phyloP scores from a whole-genome alignment of 148 eudicot species.

The Rhododendron molle region DNA sequence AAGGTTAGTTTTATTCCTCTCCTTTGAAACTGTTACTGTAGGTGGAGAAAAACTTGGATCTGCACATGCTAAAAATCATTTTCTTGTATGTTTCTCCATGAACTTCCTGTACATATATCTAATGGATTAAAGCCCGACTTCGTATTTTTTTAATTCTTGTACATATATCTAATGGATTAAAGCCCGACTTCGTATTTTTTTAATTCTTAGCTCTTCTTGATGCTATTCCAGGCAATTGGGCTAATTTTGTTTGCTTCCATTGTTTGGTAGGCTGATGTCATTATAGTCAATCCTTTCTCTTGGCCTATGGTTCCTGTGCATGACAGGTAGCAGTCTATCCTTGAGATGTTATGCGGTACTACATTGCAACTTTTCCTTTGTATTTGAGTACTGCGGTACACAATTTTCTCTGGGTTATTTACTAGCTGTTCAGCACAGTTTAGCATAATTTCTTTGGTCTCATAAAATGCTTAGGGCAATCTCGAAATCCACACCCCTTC shows the following conservation, averaged over 20 bases:
- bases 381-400: neutral
- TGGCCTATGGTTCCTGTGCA: constrained; percentile 91
- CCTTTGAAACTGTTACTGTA: neutral
- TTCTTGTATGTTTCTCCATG: neutral
- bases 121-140: neutral
- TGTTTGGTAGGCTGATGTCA: constrained; percentile 66
- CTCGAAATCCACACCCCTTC: neutral
- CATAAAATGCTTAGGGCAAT: neutral
- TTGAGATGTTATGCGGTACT: neutral
- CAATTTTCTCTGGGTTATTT: neutral
- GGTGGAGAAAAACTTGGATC: neutral
- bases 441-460: neutral
- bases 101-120: neutral
- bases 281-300: constrained; percentile 67
- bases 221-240: neutral
- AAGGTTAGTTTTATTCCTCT: constrained; percentile 42
- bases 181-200: neutral
- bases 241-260: constrained; percentile 6
- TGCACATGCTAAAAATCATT: neutral
- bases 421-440: neutral
- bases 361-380: neutral
- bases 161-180: neutral
- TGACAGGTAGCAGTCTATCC: constrained; percentile 55
- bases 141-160: no score
- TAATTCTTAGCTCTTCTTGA: neutral